Percentiles rank a stretch among this genome's conserved stretches.
These are phyloP conservation scores for Megacollybia marginata DNA, from an alignment of 768 basidiomycete genomes.

Conservation along the genomic window DNA sequence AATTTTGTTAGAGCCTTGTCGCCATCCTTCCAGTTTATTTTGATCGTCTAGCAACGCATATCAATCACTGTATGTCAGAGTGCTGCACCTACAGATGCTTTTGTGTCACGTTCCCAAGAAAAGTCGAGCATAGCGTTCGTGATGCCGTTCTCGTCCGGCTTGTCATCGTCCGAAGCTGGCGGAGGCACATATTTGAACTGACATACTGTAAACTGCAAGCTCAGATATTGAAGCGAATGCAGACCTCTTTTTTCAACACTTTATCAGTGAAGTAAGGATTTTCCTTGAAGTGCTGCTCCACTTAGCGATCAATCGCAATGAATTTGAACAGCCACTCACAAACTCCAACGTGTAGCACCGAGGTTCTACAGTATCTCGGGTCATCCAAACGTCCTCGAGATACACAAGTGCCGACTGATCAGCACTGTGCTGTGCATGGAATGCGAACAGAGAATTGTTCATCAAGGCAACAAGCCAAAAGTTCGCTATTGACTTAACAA, in stretches of 20 bases:
- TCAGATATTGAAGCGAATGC: too few relatives aligned
- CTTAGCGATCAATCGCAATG: constrained; percentile 3
- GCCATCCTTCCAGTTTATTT: constrained; percentile 79
- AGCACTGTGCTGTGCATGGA: constrained; percentile 62
- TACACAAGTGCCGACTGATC: constrained; percentile 81
- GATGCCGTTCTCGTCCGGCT: constrained; percentile 66
- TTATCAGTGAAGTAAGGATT: constrained; percentile 77
- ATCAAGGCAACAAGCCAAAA: constrained; percentile 86
- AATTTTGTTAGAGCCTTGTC: constrained; percentile 71
- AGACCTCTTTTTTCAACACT: constrained; percentile 63
- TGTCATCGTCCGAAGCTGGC: constrained; percentile 43
- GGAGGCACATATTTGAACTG: constrained; percentile 59
- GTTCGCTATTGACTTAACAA: constrained; percentile 59
- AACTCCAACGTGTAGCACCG: constrained; percentile 84
- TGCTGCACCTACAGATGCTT: constrained; percentile 46
- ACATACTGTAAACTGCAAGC: too few relatives aligned
- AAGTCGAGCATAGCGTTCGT: constrained; percentile 76
- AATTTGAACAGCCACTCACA: constrained; percentile 41
- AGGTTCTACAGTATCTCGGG: constrained; percentile 63
- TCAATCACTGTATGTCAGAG: constrained; percentile 1
- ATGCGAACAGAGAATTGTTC: constrained; percentile 57
- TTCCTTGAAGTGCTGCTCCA: constrained; percentile 67
- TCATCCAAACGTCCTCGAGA: constrained; percentile 81
- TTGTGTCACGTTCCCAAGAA: constrained; percentile 70
- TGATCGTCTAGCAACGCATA: constrained; percentile 36